phyloP scores from a whole-genome alignment of 805 yeast genomes.

The Zygotorulaspora danielsina region DNA sequence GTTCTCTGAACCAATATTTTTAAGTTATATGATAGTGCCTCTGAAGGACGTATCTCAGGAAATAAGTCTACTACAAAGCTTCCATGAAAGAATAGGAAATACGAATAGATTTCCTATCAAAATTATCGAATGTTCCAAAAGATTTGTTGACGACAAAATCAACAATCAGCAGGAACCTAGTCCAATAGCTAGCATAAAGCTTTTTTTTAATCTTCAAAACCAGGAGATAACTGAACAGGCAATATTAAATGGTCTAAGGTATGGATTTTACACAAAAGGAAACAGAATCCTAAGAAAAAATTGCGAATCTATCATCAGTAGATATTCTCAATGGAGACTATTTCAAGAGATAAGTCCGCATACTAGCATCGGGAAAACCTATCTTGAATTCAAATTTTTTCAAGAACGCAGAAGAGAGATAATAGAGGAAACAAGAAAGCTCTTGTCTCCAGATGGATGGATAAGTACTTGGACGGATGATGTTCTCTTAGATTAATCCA shows the following conservation, averaged over 20 bases:
- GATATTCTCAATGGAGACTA: slow-evolving; percentile 28
- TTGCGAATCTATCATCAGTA: slow-evolving; percentile 34
- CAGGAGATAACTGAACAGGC: slow-evolving; percentile 26
- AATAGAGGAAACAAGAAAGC: slow-evolving; percentile 30
- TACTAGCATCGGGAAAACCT: slow-evolving; percentile 16
- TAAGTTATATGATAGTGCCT: slow-evolving; percentile 51
- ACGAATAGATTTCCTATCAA: slow-evolving; percentile 3
- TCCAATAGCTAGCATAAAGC: slow-evolving; percentile 19
- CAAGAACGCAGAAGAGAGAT: slow-evolving; percentile 29
- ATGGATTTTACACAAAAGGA: slow-evolving; percentile 48
- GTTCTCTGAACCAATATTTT: slow-evolving; percentile 24
- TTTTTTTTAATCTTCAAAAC: slow-evolving; percentile 9
- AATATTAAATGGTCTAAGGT: slow-evolving; percentile 55
- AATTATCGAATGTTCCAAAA: slow-evolving; percentile 12
- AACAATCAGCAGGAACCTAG: slow-evolving; percentile 19
- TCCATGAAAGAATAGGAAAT: slow-evolving; percentile 9
- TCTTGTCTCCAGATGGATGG: slow-evolving; percentile 44
- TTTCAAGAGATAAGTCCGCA: slow-evolving; percentile 10
- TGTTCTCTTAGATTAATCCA: slow-evolving; percentile 1
- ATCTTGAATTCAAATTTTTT: slow-evolving; percentile 33
- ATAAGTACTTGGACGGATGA: slow-evolving; percentile 43
- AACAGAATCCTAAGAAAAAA: slow-evolving; percentile 41
- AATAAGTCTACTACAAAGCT: slow-evolving; percentile 15
- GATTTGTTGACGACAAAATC: slow-evolving; percentile 21
- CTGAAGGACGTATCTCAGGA: slow-evolving; percentile 5